Base-by-base conservation (phyloP, 2,329 filamentous ascomycete species). In the Claviceps maximensis region DNA sequence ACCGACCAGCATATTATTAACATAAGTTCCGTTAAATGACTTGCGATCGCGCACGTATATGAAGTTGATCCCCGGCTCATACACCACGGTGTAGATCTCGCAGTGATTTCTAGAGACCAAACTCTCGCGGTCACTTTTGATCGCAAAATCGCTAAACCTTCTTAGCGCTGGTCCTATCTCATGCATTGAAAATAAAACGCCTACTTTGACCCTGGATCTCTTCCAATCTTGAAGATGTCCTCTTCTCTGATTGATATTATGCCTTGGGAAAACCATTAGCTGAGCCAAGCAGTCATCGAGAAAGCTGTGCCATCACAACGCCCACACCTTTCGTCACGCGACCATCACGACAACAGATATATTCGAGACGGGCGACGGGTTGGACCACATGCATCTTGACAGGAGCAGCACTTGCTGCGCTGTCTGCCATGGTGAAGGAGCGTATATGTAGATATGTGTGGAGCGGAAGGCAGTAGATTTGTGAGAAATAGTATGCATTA, bases 31-130 rank as follows among this genome's bases (percentile, higher is more conserved):
- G 52, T 75, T 76, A 17, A 65, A 66, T 4, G 78, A 80, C 51
- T 73, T 72, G 25, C 74, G 71, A 57, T 82, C 79, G 15, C 78
- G 74, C 29, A 79, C 76, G 56, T 79, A 82, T 42, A 81, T 63
- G 52, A 78, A 63, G 46, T 67, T 66, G 57, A 64, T 53, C 9
- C 62, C 64, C 21, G 64, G 61, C 46, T 79, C 76, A 55, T 79
- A 78, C 10, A 73, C 61, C 42, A 81, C 65, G 1, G 73, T 74
- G 60, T 80, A 82, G 33, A 81, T 66, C 57, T 79, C 74, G 57
- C 78, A 76, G 52, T 81, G 78, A 27, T 71, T 69, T 50, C 75
- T 72, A 1, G 78, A 81, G 21, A 81, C 68, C 0, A 60, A 57
- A 55, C 70, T 63, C 2, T 68, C 58, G n/a, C 50, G 48, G 46